A percentile compares a stretch with the other conserved stretches of the same genome.
These are phyloP conservation scores for Penstemon newberryi DNA, from an alignment of 257 asterid genomes.

Conservation along the genomic window DNA sequence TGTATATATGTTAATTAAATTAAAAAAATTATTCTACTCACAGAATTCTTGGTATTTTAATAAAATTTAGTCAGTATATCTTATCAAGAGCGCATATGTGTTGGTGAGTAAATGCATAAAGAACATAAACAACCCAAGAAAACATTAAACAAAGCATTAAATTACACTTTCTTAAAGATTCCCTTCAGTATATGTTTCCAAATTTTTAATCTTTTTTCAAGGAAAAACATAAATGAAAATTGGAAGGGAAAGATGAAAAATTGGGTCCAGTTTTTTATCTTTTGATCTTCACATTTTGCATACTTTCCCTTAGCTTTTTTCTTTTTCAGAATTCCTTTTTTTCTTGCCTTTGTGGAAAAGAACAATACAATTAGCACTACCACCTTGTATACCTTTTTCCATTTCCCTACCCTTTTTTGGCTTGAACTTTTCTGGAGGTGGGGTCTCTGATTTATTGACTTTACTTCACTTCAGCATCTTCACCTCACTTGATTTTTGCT, in stretches of 20 bases:
- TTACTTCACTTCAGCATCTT: slow-evolving; percentile 6
- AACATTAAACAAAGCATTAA: slow-evolving; percentile 28
- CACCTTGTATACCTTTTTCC: slow-evolving; percentile 23
- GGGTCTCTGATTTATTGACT: slow-evolving; percentile 34
- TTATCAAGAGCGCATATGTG: slow-evolving; percentile 22
- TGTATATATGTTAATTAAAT: background rate
- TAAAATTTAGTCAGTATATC: slow-evolving; percentile 4
- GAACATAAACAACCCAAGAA: slow-evolving; percentile 24
- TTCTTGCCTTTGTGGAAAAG: slow-evolving; percentile 29
- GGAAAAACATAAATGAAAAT: slow-evolving; percentile 13
- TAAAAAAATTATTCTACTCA: background rate
- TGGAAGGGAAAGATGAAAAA: slow-evolving; percentile 1
- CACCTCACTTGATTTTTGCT: slow-evolving; percentile 8
- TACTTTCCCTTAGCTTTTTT: slow-evolving; percentile 17
- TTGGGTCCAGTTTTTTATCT: slow-evolving; percentile 34
- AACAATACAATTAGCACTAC: background rate
- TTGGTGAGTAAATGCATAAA: slow-evolving; percentile 31
- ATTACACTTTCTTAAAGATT: slow-evolving; percentile 25
- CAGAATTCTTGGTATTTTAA: slow-evolving; percentile 3
- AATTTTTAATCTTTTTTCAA: slow-evolving; percentile 7
- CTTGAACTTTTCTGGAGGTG: slow-evolving; percentile 33
- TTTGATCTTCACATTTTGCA: slow-evolving; percentile 38
- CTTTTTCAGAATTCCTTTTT: background rate
- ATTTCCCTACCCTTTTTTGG: slow-evolving; percentile 13
- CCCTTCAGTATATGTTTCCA: slow-evolving; percentile 19